Conservation (phyloP, 169 alveolate genomes). For the Plasmodium gallinaceum region DNA sequence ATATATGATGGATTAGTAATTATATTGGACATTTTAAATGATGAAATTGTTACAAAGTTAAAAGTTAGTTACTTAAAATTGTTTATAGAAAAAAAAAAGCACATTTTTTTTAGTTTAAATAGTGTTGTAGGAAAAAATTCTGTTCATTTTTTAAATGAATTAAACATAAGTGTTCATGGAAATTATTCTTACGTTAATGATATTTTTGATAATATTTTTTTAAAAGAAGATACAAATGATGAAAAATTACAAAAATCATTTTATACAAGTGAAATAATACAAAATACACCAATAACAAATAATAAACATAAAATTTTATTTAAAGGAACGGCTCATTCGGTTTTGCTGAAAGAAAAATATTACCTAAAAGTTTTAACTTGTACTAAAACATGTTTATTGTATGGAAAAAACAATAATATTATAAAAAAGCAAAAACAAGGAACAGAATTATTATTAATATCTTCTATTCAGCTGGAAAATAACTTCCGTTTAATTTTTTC, state of each 20-base stretch:
- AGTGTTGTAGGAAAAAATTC: slow-evolving; percentile 62
- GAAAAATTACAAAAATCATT: slow-evolving; percentile 3
- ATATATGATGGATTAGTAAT: slow-evolving; percentile 63
- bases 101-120: slow-evolving; percentile 59
- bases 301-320: slow-evolving; percentile 14
- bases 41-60: slow-evolving; percentile 14
- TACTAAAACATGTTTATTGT: slow-evolving; percentile 44
- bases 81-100: slow-evolving; percentile 49
- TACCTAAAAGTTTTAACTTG: slow-evolving; percentile 36
- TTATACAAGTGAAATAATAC: slow-evolving; percentile 56
- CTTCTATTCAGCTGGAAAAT: slow-evolving; percentile 70
- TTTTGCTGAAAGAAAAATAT: slow-evolving; percentile 34
- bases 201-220: slow-evolving; percentile 21
- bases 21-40: slow-evolving; percentile 36
- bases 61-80: slow-evolving; percentile 29
- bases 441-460: slow-evolving; percentile 47
- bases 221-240: neutral
- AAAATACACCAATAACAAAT: slow-evolving; percentile 36
- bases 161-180: slow-evolving; percentile 50
- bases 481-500: slow-evolving; percentile 59
- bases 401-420: slow-evolving; percentile 15
- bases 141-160: slow-evolving; percentile 8
- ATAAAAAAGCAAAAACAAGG: slow-evolving; percentile 48
- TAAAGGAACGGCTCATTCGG: slow-evolving; percentile 73
- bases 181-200: slow-evolving; percentile 28